These are phyloP conservation scores for Sordariomycetes sp. DNA, from an alignment of 2,329 filamentous ascomycete species.

Conservation along the genomic window DNA sequence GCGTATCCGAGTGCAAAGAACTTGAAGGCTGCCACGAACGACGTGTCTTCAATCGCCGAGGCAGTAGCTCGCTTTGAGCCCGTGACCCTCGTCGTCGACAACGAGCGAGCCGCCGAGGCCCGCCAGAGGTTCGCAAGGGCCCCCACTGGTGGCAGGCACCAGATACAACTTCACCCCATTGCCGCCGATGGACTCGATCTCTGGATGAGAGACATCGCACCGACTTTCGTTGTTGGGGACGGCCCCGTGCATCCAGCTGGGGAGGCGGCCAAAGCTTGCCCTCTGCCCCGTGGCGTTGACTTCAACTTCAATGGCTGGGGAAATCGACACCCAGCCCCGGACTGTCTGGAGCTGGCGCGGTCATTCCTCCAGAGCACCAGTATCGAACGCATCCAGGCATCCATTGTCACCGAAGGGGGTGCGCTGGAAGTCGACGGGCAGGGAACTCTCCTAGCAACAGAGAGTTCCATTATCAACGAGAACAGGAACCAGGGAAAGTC, in stretches of 20 bases:
- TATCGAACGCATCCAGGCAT: conserved; percentile 1
- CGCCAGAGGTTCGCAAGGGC: background rate
- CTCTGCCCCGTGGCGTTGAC: conserved; percentile 9
- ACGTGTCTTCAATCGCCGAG: too few relatives aligned
- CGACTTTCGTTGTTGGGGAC: conserved; percentile 9
- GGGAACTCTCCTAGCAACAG: conserved; percentile 16
- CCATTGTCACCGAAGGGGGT: conserved; percentile 14
- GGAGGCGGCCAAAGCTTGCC: background rate
- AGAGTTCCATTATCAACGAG: conserved; percentile 17
- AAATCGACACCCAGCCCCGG: conserved; percentile 6
- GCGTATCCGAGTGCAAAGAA: too few relatives aligned
- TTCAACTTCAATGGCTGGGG: conserved; percentile 20
- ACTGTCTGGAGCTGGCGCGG: conserved; percentile 7
- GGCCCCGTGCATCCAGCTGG: background rate
- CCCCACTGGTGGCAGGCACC: background rate
- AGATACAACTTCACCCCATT: background rate
- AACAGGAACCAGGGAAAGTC: conserved; percentile 15
- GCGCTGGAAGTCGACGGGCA: conserved; percentile 16
- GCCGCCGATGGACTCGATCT: conserved; percentile 8
- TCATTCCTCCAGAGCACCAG: background rate
- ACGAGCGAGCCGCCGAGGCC: too few relatives aligned
- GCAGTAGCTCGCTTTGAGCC: too few relatives aligned
- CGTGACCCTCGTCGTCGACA: too few relatives aligned
- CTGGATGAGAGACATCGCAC: conserved; percentile 18
- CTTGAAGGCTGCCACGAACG: too few relatives aligned